Evolutionary conservation across 257 asterid species (phyloP).

Genomic region (Rehmannia glutinosa): DNA sequence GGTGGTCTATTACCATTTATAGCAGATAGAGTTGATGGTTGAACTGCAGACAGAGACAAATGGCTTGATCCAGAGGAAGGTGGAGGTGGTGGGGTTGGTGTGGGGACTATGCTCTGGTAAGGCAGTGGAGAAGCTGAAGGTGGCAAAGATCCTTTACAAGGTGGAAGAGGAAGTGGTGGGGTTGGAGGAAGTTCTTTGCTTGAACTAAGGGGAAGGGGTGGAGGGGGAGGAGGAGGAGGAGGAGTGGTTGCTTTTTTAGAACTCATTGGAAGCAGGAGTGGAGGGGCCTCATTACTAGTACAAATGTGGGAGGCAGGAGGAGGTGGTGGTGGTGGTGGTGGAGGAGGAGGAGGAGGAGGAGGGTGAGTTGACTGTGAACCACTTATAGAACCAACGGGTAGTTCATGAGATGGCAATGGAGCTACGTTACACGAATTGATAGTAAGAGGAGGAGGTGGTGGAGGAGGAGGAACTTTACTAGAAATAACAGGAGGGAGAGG

Average conservation of each 20-base stretch:
- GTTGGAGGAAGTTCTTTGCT: slow-evolving; percentile 10
- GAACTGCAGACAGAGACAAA: slow-evolving; percentile 25
- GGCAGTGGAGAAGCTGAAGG: slow-evolving; percentile 29
- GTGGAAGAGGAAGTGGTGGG: slow-evolving; percentile 21
- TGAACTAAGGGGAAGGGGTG: slow-evolving; percentile 21
- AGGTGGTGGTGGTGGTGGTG: slow-evolving; percentile 31
- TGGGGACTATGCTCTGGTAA: not conserved
- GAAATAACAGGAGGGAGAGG: slow-evolving; percentile 15
- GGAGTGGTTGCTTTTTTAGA: slow-evolving; percentile 3
- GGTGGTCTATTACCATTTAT: slow-evolving; percentile 16
- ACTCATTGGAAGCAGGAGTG: not conserved
- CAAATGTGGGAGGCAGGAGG: slow-evolving; percentile 21
- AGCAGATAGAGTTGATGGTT: slow-evolving; percentile 21
- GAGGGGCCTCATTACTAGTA: slow-evolving; percentile 6
- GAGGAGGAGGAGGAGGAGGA: slow-evolving; percentile 5
- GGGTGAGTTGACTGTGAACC: not conserved
- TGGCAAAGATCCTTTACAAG: slow-evolving; percentile 24
- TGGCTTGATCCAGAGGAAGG: slow-evolving; percentile 20
- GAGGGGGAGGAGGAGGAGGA: slow-evolving; percentile 26
- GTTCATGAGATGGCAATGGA: slow-evolving; percentile 29
- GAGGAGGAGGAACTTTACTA: slow-evolving; percentile 12
- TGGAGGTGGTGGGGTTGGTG: slow-evolving; percentile 31
- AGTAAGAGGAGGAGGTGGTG: slow-evolving; percentile 25
- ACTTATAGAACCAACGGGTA: slow-evolving; percentile 1
- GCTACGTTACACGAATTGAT: slow-evolving; percentile 20